Evolutionary conservation across 2,329 filamentous ascomycete genomes (phyloP), one percentile per base, ranked within the genome.

Genomic region (Penicillium capsulatum): DNA sequence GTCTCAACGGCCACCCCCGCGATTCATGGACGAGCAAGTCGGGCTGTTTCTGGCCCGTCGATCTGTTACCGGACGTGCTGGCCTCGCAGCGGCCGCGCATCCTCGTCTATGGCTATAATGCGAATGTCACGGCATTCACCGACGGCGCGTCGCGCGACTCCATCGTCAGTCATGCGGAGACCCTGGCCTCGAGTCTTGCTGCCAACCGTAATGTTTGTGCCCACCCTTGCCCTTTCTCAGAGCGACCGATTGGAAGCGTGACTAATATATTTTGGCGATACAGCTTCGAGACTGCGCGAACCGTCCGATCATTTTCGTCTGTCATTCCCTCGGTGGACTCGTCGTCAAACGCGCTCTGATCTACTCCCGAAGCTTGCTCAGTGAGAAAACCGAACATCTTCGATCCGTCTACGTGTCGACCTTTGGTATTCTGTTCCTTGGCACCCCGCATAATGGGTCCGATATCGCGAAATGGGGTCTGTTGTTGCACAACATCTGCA

Each of bases 291-390:
- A 74, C 36, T 77, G 76, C 4, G 65, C 69, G 22, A 70, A 73
- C 16, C 78, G 81, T 31, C 82, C 84, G 4, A 85, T 90, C 51
- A 81, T 90, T 45, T 90, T 84, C 71, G 77, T 89, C 24, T 83
- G 77, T 35, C 84, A 89, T 61, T 85, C 82, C 36, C 69, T 89
- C 2, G 85, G 84, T 3, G 85, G 84, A 5, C 77, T 88, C 43
- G 67, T 89, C 2, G 74, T 84, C 36, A 89, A 89, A 61, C 72
- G 81, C 32, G 80, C 82, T 1, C 66, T 89, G 33, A 72, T 84
- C 34, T 80, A 84, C 58, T 83, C 81, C 31, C 76, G 77, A 49
- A 81, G 80, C 52, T 59, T 84, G 9, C 72, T 70, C 6, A 73
- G 72, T 28, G 72, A 75, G 40, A 73, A 79, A 50, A 75, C 80